These are phyloP conservation scores for Jaapia argillacea DNA, from an alignment of 768 basidiomycete species.

Conservation along the genomic window DNA sequence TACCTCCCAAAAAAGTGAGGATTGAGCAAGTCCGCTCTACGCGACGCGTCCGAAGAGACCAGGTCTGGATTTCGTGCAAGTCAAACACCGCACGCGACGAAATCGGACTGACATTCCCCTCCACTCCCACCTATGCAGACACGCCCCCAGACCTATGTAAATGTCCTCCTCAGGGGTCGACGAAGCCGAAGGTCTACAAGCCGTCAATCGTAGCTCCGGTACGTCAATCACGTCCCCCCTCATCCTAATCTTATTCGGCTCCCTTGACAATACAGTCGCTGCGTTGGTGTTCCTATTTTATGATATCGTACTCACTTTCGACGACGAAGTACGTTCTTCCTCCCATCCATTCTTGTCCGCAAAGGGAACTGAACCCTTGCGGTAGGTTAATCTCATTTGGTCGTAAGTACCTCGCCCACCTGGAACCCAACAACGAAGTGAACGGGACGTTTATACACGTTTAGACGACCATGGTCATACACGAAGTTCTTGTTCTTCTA, in stretches of 20 bases:
- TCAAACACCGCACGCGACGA: no score
- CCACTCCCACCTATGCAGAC: not conserved
- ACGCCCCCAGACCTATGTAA: not conserved
- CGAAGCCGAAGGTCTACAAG: not conserved
- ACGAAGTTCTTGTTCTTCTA: conserved; percentile 23
- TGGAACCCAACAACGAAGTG: not conserved
- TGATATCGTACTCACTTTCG: conserved; percentile 30
- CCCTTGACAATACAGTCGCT: no score
- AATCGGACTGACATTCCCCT: no score
- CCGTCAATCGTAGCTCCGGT: not conserved
- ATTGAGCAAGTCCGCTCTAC: no score
- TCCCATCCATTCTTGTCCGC: no score
- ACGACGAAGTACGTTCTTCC: conserved; percentile 29
- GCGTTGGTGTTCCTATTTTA: conserved; percentile 28
- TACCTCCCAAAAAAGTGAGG: no score
- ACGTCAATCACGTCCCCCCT: no score
- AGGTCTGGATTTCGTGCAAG: no score
- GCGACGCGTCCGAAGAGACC: no score
- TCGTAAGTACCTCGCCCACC: conserved; percentile 19
- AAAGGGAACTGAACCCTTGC: no score
- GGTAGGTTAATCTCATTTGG: conserved; percentile 29
- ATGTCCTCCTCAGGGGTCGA: not conserved
- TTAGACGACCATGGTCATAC: conserved; percentile 13
- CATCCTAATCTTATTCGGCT: no score
- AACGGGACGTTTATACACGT: conserved; percentile 1